Evolutionary conservation across 2,329 filamentous ascomycete genomes (phyloP).

Genomic region (Aspergillus oerlinghausenensis): DNA sequence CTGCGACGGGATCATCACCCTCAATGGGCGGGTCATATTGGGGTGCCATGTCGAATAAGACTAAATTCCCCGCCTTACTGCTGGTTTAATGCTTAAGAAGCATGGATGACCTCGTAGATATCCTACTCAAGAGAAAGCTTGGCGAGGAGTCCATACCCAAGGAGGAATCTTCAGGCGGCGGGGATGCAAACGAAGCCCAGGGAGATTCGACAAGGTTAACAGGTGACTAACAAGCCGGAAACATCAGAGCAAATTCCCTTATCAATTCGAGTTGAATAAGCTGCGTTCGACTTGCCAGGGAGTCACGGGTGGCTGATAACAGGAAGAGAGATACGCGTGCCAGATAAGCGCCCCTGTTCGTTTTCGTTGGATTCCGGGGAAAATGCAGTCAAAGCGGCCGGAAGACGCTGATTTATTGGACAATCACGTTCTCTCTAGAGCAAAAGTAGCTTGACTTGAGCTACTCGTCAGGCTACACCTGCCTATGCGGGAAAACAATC

Average conservation of each 20-base stretch:
- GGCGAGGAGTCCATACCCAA: conserved; percentile 18
- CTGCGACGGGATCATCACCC: neutral
- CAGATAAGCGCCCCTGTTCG: conserved; percentile 1
- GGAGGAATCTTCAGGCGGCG: conserved; percentile 25
- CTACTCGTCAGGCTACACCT: conserved; percentile 18
- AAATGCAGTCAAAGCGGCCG: neutral
- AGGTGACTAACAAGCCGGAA: neutral
- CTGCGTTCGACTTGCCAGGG: neutral
- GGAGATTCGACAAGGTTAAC: conserved; percentile 5
- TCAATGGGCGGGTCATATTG: neutral
- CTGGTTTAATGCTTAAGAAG: neutral
- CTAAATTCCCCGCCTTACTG: neutral
- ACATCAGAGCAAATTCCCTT: neutral
- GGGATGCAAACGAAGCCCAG: neutral
- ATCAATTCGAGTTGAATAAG: conserved; percentile 7
- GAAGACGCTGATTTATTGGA: neutral
- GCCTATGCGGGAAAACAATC: conserved; percentile 15
- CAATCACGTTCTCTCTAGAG: neutral
- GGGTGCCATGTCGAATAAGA: neutral
- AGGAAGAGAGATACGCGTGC: conserved; percentile 6
- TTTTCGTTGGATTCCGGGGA: neutral
- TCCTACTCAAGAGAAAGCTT: conserved; percentile 11
- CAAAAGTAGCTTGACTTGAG: neutral
- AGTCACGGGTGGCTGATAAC: conserved; percentile 4
- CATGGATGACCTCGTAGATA: neutral